phyloP scores from a whole-genome alignment of 352 stramenopile genomes.

The Phytopythium mirpurense region DNA sequence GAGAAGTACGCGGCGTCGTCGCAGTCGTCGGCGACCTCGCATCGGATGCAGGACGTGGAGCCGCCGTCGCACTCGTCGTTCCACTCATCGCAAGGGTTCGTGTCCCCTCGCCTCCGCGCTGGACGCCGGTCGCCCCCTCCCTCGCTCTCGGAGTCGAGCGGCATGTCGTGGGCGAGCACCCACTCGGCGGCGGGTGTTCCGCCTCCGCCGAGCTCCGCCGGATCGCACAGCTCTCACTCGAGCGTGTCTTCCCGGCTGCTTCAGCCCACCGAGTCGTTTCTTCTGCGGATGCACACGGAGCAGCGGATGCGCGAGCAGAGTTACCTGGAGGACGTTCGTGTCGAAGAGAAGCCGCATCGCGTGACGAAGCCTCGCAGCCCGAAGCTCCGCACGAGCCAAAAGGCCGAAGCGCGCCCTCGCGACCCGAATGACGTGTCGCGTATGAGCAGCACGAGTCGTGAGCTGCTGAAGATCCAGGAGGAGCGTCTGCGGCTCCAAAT shows the following conservation, averaged over 20 bases:
- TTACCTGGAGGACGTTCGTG: conserved; percentile 28
- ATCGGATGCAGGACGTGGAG: conserved; percentile 33
- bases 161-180: background rate
- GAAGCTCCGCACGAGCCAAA: conserved; percentile 23
- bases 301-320: conserved; percentile 46
- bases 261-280: conserved; percentile 63
- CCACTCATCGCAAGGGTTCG: conserved; percentile 11
- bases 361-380: conserved; percentile 52
- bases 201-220: background rate
- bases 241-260: conserved; percentile 42
- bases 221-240: conserved; percentile 2
- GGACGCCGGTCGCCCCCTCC: conserved; percentile 1
- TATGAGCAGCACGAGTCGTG: conserved; percentile 74
- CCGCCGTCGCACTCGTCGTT: conserved; percentile 12
- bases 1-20: conserved; percentile 51
- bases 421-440: conserved; percentile 40
- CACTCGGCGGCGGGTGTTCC: background rate
- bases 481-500: conserved; percentile 59
- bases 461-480: conserved; percentile 73
- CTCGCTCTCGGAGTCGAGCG: background rate
- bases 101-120: conserved; percentile 5
- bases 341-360: conserved; percentile 40
- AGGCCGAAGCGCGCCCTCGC: conserved; percentile 17
- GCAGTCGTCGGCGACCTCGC: conserved; percentile 36
- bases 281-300: conserved; percentile 53